Percentiles rank a stretch among this genome's conserved stretches.
phyloP scores from a whole-genome alignment of 805 yeast genomes.

The Naumovozyma castellii region DNA sequence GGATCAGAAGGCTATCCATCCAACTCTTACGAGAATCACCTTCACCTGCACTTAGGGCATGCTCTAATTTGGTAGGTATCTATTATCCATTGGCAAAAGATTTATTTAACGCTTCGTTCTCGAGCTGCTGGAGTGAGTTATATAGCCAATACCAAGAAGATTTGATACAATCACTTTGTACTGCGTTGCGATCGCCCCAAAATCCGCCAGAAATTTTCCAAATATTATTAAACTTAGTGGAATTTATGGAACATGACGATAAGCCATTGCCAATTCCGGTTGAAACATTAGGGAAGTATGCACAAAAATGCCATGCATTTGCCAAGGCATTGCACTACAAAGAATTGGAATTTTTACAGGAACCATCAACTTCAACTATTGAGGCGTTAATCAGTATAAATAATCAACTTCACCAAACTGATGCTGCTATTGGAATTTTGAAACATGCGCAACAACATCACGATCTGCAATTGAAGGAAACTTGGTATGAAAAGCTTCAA shows the following conservation, averaged over 20 bases:
- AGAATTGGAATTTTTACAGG: conserved; percentile 88
- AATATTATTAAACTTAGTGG: conserved; percentile 79
- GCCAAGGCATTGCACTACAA: conserved; percentile 96
- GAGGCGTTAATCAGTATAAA: conserved; percentile 88
- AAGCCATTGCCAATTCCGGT: conserved; percentile 86
- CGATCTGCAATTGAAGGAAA: conserved; percentile 82
- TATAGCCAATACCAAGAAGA: conserved; percentile 86
- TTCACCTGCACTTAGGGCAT: conserved; percentile 86
- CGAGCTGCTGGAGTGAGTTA: conserved; percentile 90
- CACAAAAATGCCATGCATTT: conserved; percentile 92
- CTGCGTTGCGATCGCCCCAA: conserved; percentile 80
- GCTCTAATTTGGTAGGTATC: conserved; percentile 79
- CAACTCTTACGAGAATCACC: conserved; percentile 88
- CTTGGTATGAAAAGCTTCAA: conserved; percentile 95
- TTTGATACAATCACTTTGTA: conserved; percentile 71
- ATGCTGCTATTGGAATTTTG: conserved; percentile 94
- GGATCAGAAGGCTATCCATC: conserved; percentile 81
- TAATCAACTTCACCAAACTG: conserved; percentile 90
- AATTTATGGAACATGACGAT: conserved; percentile 95
- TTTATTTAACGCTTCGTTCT: conserved; percentile 87
- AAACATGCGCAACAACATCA: conserved; percentile 91
- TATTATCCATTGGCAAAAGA: conserved; percentile 84
- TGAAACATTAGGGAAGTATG: conserved; percentile 83
- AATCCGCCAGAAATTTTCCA: conserved; percentile 95
- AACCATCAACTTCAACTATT: conserved; percentile 83